A percentile compares a stretch with the other conserved stretches of the same genome.
phyloP scores from a whole-genome alignment of 306 rosid genomes.

The Acacia crassicarpa region DNA sequence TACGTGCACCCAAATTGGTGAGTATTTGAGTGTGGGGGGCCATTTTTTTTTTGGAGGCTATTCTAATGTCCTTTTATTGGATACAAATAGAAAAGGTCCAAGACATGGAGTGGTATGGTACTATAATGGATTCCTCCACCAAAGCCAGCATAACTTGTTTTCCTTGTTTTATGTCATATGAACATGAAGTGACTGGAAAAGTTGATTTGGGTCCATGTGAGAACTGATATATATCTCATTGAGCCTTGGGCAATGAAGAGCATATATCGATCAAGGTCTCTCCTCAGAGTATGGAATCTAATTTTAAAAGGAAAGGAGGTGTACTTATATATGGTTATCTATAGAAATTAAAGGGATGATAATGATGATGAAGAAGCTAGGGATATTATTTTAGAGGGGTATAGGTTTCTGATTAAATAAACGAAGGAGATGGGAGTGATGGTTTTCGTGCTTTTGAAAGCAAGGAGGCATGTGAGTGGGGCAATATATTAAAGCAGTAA shows the following conservation, averaged over 20 bases:
- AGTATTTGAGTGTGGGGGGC: neutral
- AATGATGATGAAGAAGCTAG: neutral
- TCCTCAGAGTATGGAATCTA: neutral
- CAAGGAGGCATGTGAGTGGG: slow-evolving; percentile 36
- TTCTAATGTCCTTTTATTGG: neutral
- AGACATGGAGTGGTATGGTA: neutral
- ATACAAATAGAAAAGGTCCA: neutral
- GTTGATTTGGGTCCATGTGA: neutral
- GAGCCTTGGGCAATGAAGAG: neutral
- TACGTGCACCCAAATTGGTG: neutral
- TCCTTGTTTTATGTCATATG: neutral
- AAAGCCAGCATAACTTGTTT: neutral
- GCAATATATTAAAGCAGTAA: slow-evolving; percentile 35
- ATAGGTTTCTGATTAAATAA: neutral
- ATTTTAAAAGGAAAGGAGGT: neutral
- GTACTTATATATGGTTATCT: neutral
- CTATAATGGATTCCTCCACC: neutral
- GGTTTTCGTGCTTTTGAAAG: neutral
- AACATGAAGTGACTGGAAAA: neutral
- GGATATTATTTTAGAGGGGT: neutral
- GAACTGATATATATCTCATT: neutral
- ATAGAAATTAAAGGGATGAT: neutral
- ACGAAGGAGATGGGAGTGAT: neutral
- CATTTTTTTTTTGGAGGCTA: neutral
- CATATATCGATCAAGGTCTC: neutral